Base-by-base conservation (phyloP, 345 rosid species). In the Passiflora organensis region DNA sequence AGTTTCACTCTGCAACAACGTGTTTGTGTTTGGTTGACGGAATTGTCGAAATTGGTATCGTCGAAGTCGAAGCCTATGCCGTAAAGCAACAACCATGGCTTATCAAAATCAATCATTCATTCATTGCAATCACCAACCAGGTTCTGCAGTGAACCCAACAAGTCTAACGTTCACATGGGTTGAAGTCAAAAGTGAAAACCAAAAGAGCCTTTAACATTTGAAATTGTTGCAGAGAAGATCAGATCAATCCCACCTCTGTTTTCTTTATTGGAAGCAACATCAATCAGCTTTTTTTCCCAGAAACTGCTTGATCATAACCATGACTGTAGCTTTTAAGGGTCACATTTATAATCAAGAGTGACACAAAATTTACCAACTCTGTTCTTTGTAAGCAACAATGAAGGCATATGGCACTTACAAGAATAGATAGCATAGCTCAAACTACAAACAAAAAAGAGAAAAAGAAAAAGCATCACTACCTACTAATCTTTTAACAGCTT, bases 331-430 rank as follows among this genome's bases (percentile, higher is more conserved):
- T n/a, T n/a, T n/a, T n/a, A n/a, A n/a, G n/a, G n/a, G n/a, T 19
- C 13, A 48, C 22, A 8, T 23, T 6, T 10, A 8, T 28, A 28
- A 28, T 28, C 34, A 21, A 28, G 8, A 6, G 14, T n/a, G 21
- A 54, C 55, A 55, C 62, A 49, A 67, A 71, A 54, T 22, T 50
- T 2, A 44, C 45, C 23, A 48, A 53, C 70, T 56, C 28, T 48
- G 34, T 28, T 8, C 47, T 54, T 23, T 46, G 41, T 28, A 28
- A 28, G 8, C 34, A 25, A 44, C 16, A 37, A 52, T 45, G 55
- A 14, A 44, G 65, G 62, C 52, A 55, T 49, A 34, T 44, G 6
- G 67, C 15, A 13, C 9, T 21, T n/a, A n/a, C n/a, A n/a, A n/a
- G n/a, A n/a, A n/a, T n/a, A n/a, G n/a, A n/a, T n/a, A n/a, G n/a